Conservation (phyloP, 2,329 filamentous ascomycete genomes). For the Cladosporium sphaerospermum region DNA sequence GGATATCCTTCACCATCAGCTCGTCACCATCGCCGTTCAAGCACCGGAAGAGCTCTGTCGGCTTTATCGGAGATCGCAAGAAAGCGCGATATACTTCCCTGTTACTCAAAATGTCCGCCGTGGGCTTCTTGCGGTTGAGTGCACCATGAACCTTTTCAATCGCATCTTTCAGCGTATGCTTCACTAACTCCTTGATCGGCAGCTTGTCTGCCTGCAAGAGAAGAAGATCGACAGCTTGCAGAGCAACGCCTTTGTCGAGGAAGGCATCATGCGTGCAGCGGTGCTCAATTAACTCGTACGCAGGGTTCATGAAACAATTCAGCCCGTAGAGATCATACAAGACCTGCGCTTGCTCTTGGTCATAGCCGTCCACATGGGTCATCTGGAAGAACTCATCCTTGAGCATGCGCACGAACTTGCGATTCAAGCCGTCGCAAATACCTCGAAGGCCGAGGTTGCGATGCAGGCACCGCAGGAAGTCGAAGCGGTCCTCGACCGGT, state of each 20-base stretch:
- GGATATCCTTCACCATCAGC: slow-evolving; percentile 58
- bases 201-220: slow-evolving; percentile 74
- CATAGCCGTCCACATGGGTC: slow-evolving; percentile 71
- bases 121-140: slow-evolving; percentile 69
- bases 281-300: slow-evolving; percentile 55
- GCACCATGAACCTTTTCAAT: slow-evolving; percentile 91
- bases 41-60: slow-evolving; percentile 71
- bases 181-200: slow-evolving; percentile 83
- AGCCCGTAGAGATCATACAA: slow-evolving; percentile 77
- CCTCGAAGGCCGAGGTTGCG: slow-evolving; percentile 76
- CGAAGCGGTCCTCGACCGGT: slow-evolving; percentile 66
- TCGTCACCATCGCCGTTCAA: slow-evolving; percentile 71
- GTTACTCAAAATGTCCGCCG: slow-evolving; percentile 79
- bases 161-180: slow-evolving; percentile 80
- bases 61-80: slow-evolving; percentile 77
- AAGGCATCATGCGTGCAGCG: slow-evolving; percentile 65
- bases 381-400: slow-evolving; percentile 76
- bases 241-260: slow-evolving; percentile 72
- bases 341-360: slow-evolving; percentile 79
- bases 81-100: slow-evolving; percentile 74
- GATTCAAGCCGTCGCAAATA: slow-evolving; percentile 78
- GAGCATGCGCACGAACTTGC: slow-evolving; percentile 82
- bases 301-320: slow-evolving; percentile 47
- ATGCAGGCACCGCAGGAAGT: slow-evolving; percentile 75
- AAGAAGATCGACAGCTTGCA: slow-evolving; percentile 77